Evolutionary conservation across 2,329 filamentous ascomycete species (phyloP), one percentile per base, ranked within the genome.

Genomic region (Samsoniella hepiali): DNA sequence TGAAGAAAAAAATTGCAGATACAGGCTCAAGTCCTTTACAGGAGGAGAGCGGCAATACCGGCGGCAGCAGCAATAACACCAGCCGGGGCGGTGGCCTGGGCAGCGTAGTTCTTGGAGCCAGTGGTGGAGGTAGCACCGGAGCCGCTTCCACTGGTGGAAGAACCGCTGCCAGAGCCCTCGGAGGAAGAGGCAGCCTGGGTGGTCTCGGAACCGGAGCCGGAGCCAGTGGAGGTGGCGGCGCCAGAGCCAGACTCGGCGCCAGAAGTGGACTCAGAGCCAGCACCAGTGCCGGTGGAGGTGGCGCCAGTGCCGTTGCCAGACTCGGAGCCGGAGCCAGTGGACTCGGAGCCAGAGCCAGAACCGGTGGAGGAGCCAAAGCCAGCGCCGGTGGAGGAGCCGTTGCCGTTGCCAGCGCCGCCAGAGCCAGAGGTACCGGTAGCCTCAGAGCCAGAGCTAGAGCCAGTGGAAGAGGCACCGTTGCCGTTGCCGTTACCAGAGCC

Each of bases 51-150:
- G 47, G 79, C 81, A 53, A 84, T 64, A 70, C 81, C 82, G 27
- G 79, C 81, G 29, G 78, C 81, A 58, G 80, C 81, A 47, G 79
- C 81, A 42, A 84, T 65, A 56, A 83, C 66, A 63, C 80, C 82
- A 34, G 72, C 71, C 29, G 81, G 79, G 44, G 77, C 80, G 63
- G 76, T 78, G 56, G 81, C 82, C 69, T 68, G 62, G 61, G 61
- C 58, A 47, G 38, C 51, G 54, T 10, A 49, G 47, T 60, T 60
- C 2, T 22, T 63, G 42, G 65, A 63, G 38, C 64, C 65, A 57
- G 63, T 67, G 51, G 66, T 66, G 6, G 69, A 67, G 22, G 66
- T 67, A 59, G 68, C 68, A 49, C 62, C 68, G 31, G 68, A 68
- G 45, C 57, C 47, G 57, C 11, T 32, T 13, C 61, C 45, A n/a